Evolutionary conservation across 2,329 filamentous ascomycete species (phyloP), one percentile per base, ranked within the genome.

Genomic region (Clonostachys solani): DNA sequence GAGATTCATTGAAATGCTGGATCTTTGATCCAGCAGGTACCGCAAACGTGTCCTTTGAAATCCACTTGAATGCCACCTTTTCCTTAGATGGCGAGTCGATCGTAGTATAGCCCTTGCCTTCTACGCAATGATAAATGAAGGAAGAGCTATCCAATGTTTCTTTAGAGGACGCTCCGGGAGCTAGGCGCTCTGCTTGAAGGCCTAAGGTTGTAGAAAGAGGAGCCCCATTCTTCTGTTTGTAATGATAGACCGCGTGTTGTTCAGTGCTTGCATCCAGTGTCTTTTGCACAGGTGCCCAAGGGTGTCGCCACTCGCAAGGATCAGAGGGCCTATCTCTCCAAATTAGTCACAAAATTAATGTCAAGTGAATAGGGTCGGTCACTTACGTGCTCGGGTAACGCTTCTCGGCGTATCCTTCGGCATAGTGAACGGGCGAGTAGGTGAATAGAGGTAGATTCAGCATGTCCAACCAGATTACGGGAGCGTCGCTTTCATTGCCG

Each of bases 381-480:
- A 56, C 62, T 54, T 49, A 66, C 54, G 66, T 60, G 44, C 73
- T 74, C 1, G 78, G 77, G 48, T 80, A 80, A 15, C 77, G 58
- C 1, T 64, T 56, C 19, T 73, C 56, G 5, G 63, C 51, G 45
- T 72, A 81, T 44, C 75, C 69, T 58, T 81, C 68, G 2, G 76
- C 74, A 51, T 81, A 81, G 52, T 81, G 71, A 1, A 78, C 73
- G 0, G 73, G 74, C 4, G 73, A 71, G 50, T 73, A 72, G 1
- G 64, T 61, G 54, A 78, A 81, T 4, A 69, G 60, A 0, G 78
- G 78, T 2, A 82, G 56, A 58, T 82, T 75, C 2, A 83, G 57
- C 5, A 71, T 75, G 54, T 82, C 79, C 2, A 83, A 63, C 79
- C 79, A 83, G 29, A 83, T 73, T 57, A 81, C 74, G 0, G 77